Evolutionary conservation across 2,329 filamentous ascomycete species (phyloP).

Genomic region (Colletotrichum trifolii): DNA sequence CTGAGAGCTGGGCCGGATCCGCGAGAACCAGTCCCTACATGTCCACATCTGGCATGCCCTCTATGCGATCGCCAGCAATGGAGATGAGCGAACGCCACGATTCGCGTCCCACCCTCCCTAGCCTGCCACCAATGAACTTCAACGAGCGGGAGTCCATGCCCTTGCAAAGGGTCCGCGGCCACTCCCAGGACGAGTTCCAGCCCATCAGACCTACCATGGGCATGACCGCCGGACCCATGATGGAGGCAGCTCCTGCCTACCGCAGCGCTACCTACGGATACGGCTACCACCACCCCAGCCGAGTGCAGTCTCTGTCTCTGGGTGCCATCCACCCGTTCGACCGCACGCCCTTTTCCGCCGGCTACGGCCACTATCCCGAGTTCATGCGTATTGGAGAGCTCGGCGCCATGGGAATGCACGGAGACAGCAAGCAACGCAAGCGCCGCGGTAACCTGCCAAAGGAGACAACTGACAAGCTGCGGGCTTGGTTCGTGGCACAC

Average conservation of each 20-base stretch:
- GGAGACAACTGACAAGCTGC: constrained; percentile 84
- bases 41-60: constrained; percentile 44
- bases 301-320: constrained; percentile 59
- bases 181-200: constrained; percentile 49
- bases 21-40: constrained; percentile 49
- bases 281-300: constrained; percentile 55
- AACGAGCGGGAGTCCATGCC: constrained; percentile 48
- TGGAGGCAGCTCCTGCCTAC: constrained; percentile 49
- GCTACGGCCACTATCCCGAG: constrained; percentile 56
- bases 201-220: constrained; percentile 45
- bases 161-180: constrained; percentile 46
- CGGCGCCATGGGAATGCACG: constrained; percentile 48
- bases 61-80: constrained; percentile 44
- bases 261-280: constrained; percentile 50
- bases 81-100: constrained; percentile 51
- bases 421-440: constrained; percentile 66
- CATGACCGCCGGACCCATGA: constrained; percentile 41
- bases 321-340: constrained; percentile 57
- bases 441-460: constrained; percentile 91
- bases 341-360: constrained; percentile 55
- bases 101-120: constrained; percentile 51
- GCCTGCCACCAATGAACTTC: constrained; percentile 52
- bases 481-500: constrained; percentile 83
- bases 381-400: constrained; percentile 55
- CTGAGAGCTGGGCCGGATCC: constrained; percentile 50